A percentile compares a stretch with the other conserved stretches of the same genome.
Evolutionary conservation across 805 yeast species (phyloP).

Genomic region (Candida broadrunensis): DNA sequence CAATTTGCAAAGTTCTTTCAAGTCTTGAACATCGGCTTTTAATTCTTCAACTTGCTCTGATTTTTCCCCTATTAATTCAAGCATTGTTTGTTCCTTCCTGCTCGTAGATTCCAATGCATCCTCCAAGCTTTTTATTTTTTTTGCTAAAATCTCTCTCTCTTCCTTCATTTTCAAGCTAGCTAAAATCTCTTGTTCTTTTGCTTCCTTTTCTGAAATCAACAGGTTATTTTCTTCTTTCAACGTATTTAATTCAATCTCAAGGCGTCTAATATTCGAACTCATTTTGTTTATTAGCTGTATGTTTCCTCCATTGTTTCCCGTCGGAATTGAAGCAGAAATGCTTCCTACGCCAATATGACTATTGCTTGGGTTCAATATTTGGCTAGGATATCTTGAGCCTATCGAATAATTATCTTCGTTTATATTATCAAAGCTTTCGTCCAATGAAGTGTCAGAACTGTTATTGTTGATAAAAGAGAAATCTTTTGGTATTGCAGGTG

Average conservation of each 20-base stretch:
- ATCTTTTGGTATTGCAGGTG: conserved; percentile 28
- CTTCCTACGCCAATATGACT: not conserved
- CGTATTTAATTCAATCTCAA: conserved; percentile 74
- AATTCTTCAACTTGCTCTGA: conserved; percentile 83
- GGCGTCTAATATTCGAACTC: conserved; percentile 70
- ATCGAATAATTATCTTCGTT: not conserved
- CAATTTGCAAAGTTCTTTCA: conserved; percentile 76
- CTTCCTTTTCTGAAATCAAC: conserved; percentile 56
- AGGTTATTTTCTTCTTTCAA: conserved; percentile 60
- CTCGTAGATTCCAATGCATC: conserved; percentile 33
- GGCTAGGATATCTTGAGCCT: not conserved
- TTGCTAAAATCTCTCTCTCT: conserved; percentile 28
- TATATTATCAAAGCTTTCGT: conserved; percentile 1
- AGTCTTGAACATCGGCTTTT: conserved; percentile 81
- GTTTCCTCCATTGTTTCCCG: conserved; percentile 17
- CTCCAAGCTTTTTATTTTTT: conserved; percentile 21
- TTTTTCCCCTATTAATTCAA: conserved; percentile 81
- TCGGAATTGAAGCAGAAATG: conserved; percentile 5
- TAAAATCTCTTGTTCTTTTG: conserved; percentile 66
- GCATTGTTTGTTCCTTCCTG: conserved; percentile 49
- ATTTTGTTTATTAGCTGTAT: conserved; percentile 72
- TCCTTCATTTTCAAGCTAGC: conserved; percentile 25
- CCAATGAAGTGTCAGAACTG: not conserved
- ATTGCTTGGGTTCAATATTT: not conserved
- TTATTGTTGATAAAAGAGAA: conserved; percentile 1